Base-by-base conservation (phyloP, 2,329 filamentous ascomycete genomes). In the Coniella lustricola region DNA sequence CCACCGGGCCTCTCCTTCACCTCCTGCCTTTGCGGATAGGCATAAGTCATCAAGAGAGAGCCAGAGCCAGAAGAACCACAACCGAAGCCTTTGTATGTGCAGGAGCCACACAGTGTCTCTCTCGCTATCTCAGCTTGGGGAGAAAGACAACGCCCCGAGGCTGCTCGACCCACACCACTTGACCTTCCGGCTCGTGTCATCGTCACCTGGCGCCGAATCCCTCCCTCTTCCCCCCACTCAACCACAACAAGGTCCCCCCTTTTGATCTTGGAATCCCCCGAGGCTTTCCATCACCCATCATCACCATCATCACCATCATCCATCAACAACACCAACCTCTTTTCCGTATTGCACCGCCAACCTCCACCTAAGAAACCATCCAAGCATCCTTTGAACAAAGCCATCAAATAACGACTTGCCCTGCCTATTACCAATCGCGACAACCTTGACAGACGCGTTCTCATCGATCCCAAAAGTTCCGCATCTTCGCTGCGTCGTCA, bases 101-200 rank as follows among this genome's bases (percentile, higher is more conserved):
- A 49, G 39, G 50, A 52, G 50, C 41, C 46, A 46, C 50, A 39
- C 21, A 35, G 34, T 36, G 42, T 48, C 44, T 40, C 48, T 46
- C 50, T 38, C 50, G 47, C 42, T 37, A 22, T 25, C 36, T 41
- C 20, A n/a, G 10, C 38, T 25, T 41, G n/a, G 38, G 31, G 35
- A 50, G 47, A 44, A 53, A 29, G 10, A 29, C 25, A 29, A 5
- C 25, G 25, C 25, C 25, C 25, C n/a, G n/a, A n/a, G 25, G 10
- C 25, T 10, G 25, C 25, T 10, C 25, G 25, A 29, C 25, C 25
- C 48, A 50, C 25, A 40, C 37, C 44, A 41, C 21, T 41, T 41
- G 38, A 41, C 38, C 25, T 16, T 41, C 29, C 36, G 9, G 44
- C 44, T 47, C 44, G 44, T 47, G 44, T 47, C 37, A 47, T 47